Conservation (phyloP, 148 eudicot genomes). For the Drosera capensis region DNA sequence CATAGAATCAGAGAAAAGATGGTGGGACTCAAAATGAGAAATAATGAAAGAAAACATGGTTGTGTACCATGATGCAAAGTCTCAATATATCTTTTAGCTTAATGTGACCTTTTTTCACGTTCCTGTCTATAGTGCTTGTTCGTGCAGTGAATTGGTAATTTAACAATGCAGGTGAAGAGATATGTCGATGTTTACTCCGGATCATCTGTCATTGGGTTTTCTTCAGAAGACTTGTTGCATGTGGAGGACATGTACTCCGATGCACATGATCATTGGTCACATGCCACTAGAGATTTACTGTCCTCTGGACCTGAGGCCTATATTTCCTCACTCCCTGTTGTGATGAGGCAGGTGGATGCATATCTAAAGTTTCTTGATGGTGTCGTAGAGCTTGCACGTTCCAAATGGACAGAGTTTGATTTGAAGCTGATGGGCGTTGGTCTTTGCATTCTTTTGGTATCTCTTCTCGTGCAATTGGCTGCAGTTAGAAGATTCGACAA, state of each 20-base stretch:
- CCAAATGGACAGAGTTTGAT: conserved; percentile 94
- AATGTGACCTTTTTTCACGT: no score
- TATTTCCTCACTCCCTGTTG: conserved; percentile 19
- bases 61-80: no score
- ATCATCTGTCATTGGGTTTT: conserved; percentile 84
- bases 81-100: no score
- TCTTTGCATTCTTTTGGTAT: conserved; percentile 37
- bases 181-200: conserved; percentile 88
- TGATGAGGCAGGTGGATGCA: conserved; percentile 48
- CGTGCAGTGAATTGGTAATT: no score
- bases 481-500: conserved; percentile 38
- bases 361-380: conserved; percentile 58
- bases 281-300: conserved; percentile 18
- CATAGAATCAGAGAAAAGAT: no score
- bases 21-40: no score
- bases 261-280: conserved; percentile 47
- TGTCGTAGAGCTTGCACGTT: conserved; percentile 83
- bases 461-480: conserved; percentile 46
- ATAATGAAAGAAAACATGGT: no score
- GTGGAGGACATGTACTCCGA: conserved; percentile 44
- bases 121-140: no score
- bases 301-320: conserved; percentile 19
- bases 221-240: conserved; percentile 63
- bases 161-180: conserved; percentile 84
- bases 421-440: conserved; percentile 64